Percentiles rank a stretch among this genome's conserved stretches.
phyloP scores from a whole-genome alignment of 306 rosid species.

The Luffa aegyptiaca region DNA sequence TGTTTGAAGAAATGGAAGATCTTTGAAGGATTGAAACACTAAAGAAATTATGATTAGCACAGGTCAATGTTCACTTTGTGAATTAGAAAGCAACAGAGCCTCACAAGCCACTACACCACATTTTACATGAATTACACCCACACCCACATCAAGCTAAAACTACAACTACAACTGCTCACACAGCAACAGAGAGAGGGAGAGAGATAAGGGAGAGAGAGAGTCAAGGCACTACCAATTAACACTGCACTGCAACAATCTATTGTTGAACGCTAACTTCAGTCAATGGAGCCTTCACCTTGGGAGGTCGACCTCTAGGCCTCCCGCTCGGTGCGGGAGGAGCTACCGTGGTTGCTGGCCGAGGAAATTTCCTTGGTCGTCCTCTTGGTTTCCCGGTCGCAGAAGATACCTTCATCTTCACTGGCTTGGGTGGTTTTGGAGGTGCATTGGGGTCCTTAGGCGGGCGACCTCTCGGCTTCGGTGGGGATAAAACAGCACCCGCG shows the following conservation, averaged over 20 bases:
- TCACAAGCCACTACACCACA: conserved; percentile 26
- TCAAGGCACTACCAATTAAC: conserved; percentile 8
- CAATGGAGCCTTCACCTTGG: conserved; percentile 52
- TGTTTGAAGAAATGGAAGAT: neutral
- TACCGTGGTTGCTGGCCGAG: conserved; percentile 11
- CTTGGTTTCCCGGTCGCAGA: conserved; percentile 37
- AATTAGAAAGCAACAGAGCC: conserved; percentile 19
- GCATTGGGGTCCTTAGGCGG: conserved; percentile 68
- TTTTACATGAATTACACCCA: conserved; percentile 32
- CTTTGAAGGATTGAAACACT: neutral
- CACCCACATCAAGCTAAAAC: conserved; percentile 17
- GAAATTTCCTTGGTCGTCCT: conserved; percentile 73
- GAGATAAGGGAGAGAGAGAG: neutral
- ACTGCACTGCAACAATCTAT: conserved; percentile 14
- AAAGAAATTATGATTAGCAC: neutral
- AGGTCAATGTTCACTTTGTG: conserved; percentile 9
- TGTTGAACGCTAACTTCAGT: conserved; percentile 54
- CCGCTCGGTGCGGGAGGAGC: conserved; percentile 16
- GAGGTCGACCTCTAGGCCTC: conserved; percentile 76
- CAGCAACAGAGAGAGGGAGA: conserved; percentile 10
- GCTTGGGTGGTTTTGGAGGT: conserved; percentile 18
- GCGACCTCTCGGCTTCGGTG: conserved; percentile 63
- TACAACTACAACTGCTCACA: conserved; percentile 1
- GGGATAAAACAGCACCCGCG: conserved; percentile 1
- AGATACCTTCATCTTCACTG: conserved; percentile 20